A percentile compares a stretch with the other conserved stretches of the same genome.
phyloP scores from a whole-genome alignment of 331 rosid species.

The Ulmus americana region DNA sequence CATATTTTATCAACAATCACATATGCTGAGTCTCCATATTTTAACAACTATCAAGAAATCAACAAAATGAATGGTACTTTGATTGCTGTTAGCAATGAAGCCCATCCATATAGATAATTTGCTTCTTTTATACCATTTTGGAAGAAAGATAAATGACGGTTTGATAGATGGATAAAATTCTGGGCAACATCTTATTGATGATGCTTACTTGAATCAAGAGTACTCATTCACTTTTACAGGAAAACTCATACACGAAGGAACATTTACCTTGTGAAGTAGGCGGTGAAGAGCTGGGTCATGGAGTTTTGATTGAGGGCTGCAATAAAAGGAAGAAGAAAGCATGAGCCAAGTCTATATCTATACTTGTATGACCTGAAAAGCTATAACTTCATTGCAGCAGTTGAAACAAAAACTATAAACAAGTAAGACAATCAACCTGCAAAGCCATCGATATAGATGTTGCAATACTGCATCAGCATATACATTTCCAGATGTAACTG shows the following conservation, averaged over 20 bases:
- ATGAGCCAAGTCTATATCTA: constrained; percentile 5
- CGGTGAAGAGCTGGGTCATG: constrained; percentile 95
- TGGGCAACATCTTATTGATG: background rate
- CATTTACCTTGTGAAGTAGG: constrained; percentile 76
- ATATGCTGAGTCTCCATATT: constrained; percentile 10
- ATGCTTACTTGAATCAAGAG: background rate
- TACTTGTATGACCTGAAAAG: background rate
- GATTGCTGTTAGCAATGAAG: background rate
- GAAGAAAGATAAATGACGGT: background rate
- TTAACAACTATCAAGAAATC: background rate
- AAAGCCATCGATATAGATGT: constrained; percentile 93
- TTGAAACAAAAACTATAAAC: constrained; percentile 16
- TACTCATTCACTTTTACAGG: background rate
- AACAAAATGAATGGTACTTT: constrained; percentile 16
- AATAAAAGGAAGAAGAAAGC: constrained; percentile 29
- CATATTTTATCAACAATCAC: constrained; percentile 1
- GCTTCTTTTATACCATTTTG: constrained; percentile 1
- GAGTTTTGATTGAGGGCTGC: constrained; percentile 90
- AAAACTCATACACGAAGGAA: background rate
- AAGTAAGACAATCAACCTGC: constrained; percentile 58
- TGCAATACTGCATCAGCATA: constrained; percentile 81
- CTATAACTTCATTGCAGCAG: constrained; percentile 20
- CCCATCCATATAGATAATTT: background rate
- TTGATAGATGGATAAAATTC: background rate
- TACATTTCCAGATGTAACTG: constrained; percentile 75